Base-by-base conservation (phyloP, 805 yeast species). In the Metschnikowia proteae region DNA sequence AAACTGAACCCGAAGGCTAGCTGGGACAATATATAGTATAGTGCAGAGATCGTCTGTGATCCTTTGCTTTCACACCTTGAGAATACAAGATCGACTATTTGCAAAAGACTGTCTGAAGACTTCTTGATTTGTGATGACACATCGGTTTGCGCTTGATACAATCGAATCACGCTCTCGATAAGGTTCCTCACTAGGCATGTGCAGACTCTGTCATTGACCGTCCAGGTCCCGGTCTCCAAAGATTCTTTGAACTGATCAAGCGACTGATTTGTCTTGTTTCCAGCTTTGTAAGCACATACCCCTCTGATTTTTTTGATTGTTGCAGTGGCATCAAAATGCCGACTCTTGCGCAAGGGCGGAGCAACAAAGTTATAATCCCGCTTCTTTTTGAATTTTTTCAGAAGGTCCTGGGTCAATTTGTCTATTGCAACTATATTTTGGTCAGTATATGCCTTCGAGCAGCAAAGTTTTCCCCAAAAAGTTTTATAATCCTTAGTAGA, bases 1-100 rank as follows among this genome's bases (percentile, higher is more conserved):
- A 49, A 51, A 35, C 41, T 41, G 31, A 54, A 48, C 47, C 38
- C 29, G 25, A 54, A 55, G 13, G 48, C 56, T 40, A 54, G 38
- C 30, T 55, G 54, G 5, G 50, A 52, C 28, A 56, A 35, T n/a
- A 50, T 39, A 22, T 43, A 50, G 13, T 47, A 28, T 38, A 56
- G 42, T 23, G 48, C 45, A 40, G 46, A 42, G 9, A 48, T 37
- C 30, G 52, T 42, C 4, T 36, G 38, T 9, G 33, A 23, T 4
- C 37, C 39, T 9, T 25, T 27, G 9, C 37, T 26, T 3, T 42
- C 33, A 22, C 43, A 31, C 13, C 51, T 32, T 1, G 53, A 29
- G 13, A 52, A 52, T 4, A 52, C 32, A 3, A 42, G 11, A n/a
- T 23, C 26, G 13, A 34, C 39, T 31, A 47, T 33, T 9, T 43